Conservation (phyloP, 208 protist genomes). For the Tritrichomonas musculus region DNA sequence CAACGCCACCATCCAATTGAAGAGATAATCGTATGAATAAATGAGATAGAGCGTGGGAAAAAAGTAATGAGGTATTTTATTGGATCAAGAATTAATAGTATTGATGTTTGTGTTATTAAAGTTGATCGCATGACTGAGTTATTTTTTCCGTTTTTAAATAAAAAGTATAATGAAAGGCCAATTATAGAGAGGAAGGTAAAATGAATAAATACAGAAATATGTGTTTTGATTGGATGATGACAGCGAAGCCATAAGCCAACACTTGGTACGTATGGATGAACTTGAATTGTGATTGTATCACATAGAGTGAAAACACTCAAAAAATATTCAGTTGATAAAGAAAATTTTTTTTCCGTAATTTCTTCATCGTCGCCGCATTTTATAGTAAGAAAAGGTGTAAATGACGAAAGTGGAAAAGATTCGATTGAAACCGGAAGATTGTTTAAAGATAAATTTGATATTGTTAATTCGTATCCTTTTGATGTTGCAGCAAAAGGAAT, state of each 20-base stretch:
- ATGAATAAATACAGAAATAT: not conserved
- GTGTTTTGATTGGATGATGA: not conserved
- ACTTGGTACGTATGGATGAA: not conserved
- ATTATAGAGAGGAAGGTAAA: not conserved
- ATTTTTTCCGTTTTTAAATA: not conserved
- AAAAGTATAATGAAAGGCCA: not conserved
- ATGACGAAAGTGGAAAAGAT: not conserved
- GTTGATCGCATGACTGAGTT: not conserved
- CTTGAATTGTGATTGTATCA: not conserved
- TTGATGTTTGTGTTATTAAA: not conserved
- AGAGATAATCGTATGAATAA: not conserved
- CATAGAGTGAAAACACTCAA: not conserved
- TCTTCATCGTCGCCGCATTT: not conserved
- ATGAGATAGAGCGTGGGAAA: not conserved
- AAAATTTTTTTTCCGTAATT: not conserved
- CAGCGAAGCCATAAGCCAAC: not conserved
- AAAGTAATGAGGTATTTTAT: not conserved
- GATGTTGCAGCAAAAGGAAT: not conserved
- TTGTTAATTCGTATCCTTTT: not conserved
- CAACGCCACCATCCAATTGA: not conserved
- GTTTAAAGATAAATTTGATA: not conserved
- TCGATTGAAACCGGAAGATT: not conserved
- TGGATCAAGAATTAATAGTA: not conserved
- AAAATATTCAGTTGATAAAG: not conserved
- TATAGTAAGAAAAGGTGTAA: not conserved